Percentiles rank a stretch among this genome's conserved stretches.
Evolutionary conservation across 2,329 filamentous ascomycete species (phyloP).

Genomic region (Cryphonectria japonica): DNA sequence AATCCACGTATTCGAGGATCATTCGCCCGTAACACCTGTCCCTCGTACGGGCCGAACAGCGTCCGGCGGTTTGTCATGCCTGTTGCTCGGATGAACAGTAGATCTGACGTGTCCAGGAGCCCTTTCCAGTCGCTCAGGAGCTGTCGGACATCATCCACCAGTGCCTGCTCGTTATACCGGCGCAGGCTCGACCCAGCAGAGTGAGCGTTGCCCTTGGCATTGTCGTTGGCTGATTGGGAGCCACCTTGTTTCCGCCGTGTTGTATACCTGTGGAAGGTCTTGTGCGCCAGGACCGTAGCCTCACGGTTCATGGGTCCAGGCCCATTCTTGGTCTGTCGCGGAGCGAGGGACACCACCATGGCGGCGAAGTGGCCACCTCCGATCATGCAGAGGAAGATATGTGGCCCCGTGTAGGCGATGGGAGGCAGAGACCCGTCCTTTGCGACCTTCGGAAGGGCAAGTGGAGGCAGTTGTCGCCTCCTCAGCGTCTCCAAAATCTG

Average conservation of each 20-base stretch:
- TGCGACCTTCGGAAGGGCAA: conserved; percentile 53
- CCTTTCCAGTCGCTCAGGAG: conserved; percentile 83
- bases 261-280: conserved; percentile 97
- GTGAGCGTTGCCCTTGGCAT: conserved; percentile 90
- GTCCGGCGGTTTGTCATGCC: conserved; percentile 85
- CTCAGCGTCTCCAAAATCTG: conserved; percentile 70
- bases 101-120: conserved; percentile 80
- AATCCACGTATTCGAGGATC: conserved; percentile 84
- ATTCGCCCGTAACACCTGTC: conserved; percentile 77
- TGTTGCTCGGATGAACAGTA: conserved; percentile 88
- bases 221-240: conserved; percentile 90
- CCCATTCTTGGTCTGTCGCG: conserved; percentile 71
- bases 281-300: conserved; percentile 88
- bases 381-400: conserved; percentile 98
- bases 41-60: conserved; percentile 89
- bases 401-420: conserved; percentile 69
- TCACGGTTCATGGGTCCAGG: conserved; percentile 78
- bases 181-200: conserved; percentile 89
- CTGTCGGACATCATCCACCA: conserved; percentile 84
- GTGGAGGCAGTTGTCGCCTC: conserved; percentile 76
- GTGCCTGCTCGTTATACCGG: conserved; percentile 90
- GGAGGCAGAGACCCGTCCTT: conserved; percentile 62
- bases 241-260: conserved; percentile 96
- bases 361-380: conserved; percentile 96
- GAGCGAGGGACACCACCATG: conserved; percentile 89